Evolutionary conservation across 2,329 filamentous ascomycete species (phyloP), one percentile per base, ranked within the genome.

Genomic region (Aureobasidium subglaciale): DNA sequence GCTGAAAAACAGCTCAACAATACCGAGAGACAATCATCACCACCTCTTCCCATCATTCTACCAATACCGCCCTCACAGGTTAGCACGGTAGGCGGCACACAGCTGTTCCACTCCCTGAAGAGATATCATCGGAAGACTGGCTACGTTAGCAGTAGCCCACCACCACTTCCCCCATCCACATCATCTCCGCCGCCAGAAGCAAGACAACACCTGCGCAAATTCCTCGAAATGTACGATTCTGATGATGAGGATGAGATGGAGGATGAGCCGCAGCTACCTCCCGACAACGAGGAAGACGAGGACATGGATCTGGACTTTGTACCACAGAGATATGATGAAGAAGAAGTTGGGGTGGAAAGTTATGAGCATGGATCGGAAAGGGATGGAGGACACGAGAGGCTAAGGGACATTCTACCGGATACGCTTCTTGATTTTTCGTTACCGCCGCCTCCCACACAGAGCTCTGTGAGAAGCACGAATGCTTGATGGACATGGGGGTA

Each of bases 381-480:
- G 25, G 37, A 24, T 5, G 41, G 15, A 18, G 34, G 15, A 7
- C 38, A 29, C 3, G 29, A 25, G 2, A 50, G 48, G 35, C 46
- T 45, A 8, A 42, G 40, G 25, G 53, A 59, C 9, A 45, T 59
- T 4, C 15, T 59, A 27, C 58, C 58, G 5, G 58, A 59, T 37
- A 59, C 52, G 7, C 32, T 59, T 41, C 41, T 59, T 4, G 58
- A 59, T 24, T 59, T 58, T 22, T 58, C 42, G 10, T 18, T 59
- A 18, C 58, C 56, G 16, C 29, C 42, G 1, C 50, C 58, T 18
- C 58, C 58, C 5, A 45, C 58, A 2, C 55, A 54, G 53, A 59
- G 45, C 32, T 42, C 55, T 3, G 32, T 46, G 20, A 38, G 55
- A 15, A 48, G 55, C 34, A 15, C 34, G n/a, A 43, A 29, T 7